These are phyloP conservation scores for Isoetes engelmannii DNA, from an alignment of 83 land plant species.

Conservation along the genomic window DNA sequence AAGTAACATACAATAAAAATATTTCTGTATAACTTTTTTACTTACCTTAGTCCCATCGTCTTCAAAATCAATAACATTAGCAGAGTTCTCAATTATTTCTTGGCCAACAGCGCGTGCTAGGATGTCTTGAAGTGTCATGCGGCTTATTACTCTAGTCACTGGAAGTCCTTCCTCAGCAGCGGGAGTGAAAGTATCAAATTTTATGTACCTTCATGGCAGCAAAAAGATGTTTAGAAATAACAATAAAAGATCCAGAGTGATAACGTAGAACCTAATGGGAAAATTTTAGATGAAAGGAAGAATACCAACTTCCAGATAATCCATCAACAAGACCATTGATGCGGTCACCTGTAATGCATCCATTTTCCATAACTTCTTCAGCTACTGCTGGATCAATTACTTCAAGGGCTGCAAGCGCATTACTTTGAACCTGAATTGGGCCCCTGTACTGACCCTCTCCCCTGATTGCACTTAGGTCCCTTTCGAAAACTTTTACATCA, in stretches of 20 bases:
- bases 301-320: conserved; percentile 31
- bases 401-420: conserved; percentile 42
- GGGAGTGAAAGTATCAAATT: conserved; percentile 96
- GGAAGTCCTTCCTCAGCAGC: conserved; percentile 87
- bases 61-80: conserved; percentile 75
- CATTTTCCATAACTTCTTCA: conserved; percentile 31
- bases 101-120: conserved; percentile 76
- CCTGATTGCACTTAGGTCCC: conserved; percentile 39
- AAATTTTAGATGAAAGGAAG: neutral
- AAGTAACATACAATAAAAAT: no score
- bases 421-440: conserved; percentile 43
- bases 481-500: conserved; percentile 41
- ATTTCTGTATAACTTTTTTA: no score
- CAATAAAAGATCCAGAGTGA: no score
- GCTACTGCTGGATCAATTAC: conserved; percentile 35
- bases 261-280: no score
- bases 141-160: conserved; percentile 84
- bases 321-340: conserved; percentile 47
- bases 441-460: conserved; percentile 45
- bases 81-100: conserved; percentile 58
- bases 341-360: conserved; percentile 42
- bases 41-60: conserved; percentile 74
- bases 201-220: conserved; percentile 54
- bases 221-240: neutral
- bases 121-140: conserved; percentile 82